Percentiles rank a stretch among this genome's conserved stretches.
Conservation (phyloP, 208 protist species). For the Acanthamoeba royreba region DNA sequence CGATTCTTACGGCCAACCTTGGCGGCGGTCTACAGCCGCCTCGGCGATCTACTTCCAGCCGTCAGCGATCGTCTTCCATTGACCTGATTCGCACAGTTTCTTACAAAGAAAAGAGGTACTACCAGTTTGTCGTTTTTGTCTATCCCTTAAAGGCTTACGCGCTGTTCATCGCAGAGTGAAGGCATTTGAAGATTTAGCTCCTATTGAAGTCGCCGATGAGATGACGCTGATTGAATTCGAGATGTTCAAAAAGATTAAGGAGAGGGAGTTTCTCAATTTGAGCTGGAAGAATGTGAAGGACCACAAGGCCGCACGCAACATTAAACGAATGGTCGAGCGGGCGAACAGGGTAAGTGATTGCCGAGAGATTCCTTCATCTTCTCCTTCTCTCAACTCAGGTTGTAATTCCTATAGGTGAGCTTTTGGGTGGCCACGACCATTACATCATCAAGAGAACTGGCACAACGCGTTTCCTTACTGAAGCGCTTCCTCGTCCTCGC, state of each 20-base stretch:
- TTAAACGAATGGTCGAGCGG: background rate
- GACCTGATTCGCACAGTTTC: conserved; percentile 27
- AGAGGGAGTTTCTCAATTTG: background rate
- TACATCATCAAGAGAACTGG: background rate
- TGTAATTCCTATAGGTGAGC: background rate
- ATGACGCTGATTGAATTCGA: conserved; percentile 25
- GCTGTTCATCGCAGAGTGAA: background rate
- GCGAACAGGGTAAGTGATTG: background rate
- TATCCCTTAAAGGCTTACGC: no score
- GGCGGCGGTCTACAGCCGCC: background rate
- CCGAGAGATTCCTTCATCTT: background rate
- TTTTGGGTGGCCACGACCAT: conserved; percentile 15
- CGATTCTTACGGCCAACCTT: background rate
- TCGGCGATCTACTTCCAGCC: background rate
- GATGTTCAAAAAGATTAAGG: background rate
- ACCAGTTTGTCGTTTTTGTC: background rate
- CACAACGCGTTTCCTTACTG: background rate
- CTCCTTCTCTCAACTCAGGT: background rate
- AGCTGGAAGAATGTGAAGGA: background rate
- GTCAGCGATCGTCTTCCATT: background rate
- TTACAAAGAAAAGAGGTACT: conserved; percentile 3
- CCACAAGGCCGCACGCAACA: background rate
- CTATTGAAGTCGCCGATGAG: conserved; percentile 21
- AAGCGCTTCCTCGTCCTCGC: background rate
- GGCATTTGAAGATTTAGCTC: background rate